Percentiles rank a stretch among this genome's conserved stretches.
phyloP scores from a whole-genome alignment of 2,329 filamentous ascomycete genomes.

The Neofusicoccum laricinum region DNA sequence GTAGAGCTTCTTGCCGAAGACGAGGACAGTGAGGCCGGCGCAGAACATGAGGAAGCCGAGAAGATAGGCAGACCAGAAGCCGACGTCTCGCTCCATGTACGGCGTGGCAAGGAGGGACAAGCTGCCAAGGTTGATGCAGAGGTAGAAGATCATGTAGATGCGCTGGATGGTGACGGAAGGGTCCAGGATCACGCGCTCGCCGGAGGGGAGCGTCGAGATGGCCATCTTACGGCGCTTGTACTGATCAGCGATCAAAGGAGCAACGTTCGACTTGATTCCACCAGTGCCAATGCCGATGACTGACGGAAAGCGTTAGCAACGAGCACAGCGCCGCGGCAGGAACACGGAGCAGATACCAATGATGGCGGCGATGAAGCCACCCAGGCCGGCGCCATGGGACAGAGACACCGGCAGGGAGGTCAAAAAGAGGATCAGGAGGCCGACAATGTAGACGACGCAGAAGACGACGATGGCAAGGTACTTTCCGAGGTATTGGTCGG shows the following conservation, averaged over 20 bases:
- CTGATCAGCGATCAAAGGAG: slow-evolving; percentile 37
- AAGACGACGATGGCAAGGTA: slow-evolving; percentile 64
- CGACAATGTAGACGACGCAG: slow-evolving; percentile 56
- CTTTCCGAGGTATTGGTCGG: slow-evolving; percentile 63
- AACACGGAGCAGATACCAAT: not conserved
- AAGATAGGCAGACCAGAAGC: slow-evolving; percentile 68
- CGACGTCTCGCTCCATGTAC: slow-evolving; percentile 67
- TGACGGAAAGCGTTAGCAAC: not conserved
- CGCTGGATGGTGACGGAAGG: slow-evolving; percentile 47
- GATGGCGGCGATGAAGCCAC: slow-evolving; percentile 13
- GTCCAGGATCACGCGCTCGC: slow-evolving; percentile 47
- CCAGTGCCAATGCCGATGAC: slow-evolving; percentile 66
- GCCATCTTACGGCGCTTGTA: slow-evolving; percentile 41
- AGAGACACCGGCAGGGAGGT: slow-evolving; percentile 61
- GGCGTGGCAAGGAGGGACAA: slow-evolving; percentile 67
- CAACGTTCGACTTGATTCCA: slow-evolving; percentile 72
- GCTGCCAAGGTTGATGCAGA: slow-evolving; percentile 70
- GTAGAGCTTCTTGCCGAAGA: slow-evolving; percentile 37
- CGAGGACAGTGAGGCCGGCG: slow-evolving; percentile 56
- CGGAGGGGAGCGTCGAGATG: slow-evolving; percentile 38
- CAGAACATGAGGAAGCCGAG: slow-evolving; percentile 65
- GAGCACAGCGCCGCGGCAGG: no score
- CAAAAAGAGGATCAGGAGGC: slow-evolving; percentile 61
- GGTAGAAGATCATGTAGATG: slow-evolving; percentile 63
- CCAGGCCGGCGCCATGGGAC: slow-evolving; percentile 31